Percentiles rank a stretch among this genome's conserved stretches.
Evolutionary conservation across 176 grass and related monocot species (phyloP).

Genomic region (Pontederia crassipes): DNA sequence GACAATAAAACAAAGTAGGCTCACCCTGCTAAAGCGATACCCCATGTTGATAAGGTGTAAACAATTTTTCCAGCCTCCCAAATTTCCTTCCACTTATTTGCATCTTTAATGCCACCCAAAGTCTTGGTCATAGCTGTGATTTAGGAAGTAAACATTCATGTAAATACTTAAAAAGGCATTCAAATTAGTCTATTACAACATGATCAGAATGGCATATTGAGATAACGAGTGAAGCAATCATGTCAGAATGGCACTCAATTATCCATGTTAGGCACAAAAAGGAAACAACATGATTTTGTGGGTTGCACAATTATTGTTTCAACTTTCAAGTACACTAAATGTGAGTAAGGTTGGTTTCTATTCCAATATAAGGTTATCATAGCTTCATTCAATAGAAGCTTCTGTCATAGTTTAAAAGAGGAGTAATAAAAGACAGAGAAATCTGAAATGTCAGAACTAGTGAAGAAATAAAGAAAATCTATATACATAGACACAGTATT

Average conservation of each 20-base stretch:
- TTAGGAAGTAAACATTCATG: neutral
- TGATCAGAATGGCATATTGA: no score
- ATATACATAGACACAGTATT: neutral
- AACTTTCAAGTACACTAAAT: no score
- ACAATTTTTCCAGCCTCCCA: constrained; percentile 92
- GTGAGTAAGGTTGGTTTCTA: no score
- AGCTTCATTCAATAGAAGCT: neutral
- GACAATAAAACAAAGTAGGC: neutral
- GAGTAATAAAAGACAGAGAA: neutral
- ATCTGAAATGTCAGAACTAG: neutral
- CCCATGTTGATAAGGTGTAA: constrained; percentile 77
- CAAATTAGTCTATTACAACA: neutral
- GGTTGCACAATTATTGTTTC: no score
- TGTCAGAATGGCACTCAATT: no score
- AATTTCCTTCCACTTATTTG: constrained; percentile 59
- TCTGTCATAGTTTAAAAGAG: neutral
- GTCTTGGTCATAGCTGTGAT: constrained; percentile 52
- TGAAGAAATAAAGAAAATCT: neutral
- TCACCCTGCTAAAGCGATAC: constrained; percentile 80
- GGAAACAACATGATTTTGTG: no score
- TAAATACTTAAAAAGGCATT: neutral
- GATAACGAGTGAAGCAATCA: no score
- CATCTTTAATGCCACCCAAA: constrained; percentile 49
- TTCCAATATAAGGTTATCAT: no score
- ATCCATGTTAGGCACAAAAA: no score